Evolutionary conservation across 2,329 filamentous ascomycete species (phyloP), one percentile per base, ranked within the genome.

Genomic region (Sporothrix pseudoabietina): DNA sequence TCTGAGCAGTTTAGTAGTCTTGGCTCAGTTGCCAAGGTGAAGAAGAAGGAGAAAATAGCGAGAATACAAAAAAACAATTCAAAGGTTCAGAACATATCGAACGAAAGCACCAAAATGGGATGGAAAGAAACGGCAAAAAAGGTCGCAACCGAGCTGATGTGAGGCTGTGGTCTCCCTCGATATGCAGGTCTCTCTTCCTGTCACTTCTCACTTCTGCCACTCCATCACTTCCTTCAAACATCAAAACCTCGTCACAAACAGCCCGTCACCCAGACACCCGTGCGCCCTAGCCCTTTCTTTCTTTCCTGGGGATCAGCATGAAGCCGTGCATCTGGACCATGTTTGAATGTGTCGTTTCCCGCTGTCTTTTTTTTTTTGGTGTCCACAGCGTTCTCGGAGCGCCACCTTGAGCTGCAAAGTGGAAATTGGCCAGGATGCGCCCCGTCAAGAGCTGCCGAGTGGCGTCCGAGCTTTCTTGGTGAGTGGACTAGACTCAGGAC

Each of bases 21-120:
- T 35, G 39, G 44, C 65, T 30, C 65, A 52, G 65, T 68, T 68
- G 65, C 65, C 65, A 68, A 52, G 65, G 65, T 49, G 65, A 68
- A 30, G 65, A 32, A 6, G 22, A n/a, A 9, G 19, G 22, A 69
- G 26, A 26, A 26, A 35, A 35, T 8, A 35, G 35, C 35, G 35
- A 55, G 19, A 54, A 26, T 26, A 26, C 26, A 71, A 32, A 1
- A 8, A 59, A 47, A 22, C 30, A 19, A 63, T 14, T 35, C 8
- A 65, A 49, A 39, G 30, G 26, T 19, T 22, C n/a, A 63, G 41
- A 49, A 66, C 39, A 71, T 35, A 71, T n/a, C 10, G 6, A 22
- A 10, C 10, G 35, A 66, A 70, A 65, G 22, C 30, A 65, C 22
- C 19, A n/a, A 30, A 63, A n/a, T 10, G 16, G 14, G 32, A 65